Evolutionary conservation across 345 rosid species (phyloP).

Genomic region (Populus alba): DNA sequence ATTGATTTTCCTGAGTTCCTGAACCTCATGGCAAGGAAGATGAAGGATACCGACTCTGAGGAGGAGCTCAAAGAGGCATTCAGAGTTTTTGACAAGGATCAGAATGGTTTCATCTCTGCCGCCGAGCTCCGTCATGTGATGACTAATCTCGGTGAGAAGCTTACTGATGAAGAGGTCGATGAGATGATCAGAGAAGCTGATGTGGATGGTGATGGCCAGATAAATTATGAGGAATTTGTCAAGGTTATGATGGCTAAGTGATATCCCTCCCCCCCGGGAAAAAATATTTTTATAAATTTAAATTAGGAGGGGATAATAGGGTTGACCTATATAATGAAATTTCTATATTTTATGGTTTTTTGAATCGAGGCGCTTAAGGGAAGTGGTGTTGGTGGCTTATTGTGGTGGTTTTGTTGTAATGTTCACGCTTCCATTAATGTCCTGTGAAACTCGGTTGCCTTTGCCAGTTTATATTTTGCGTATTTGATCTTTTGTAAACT

Average conservation of each 20-base stretch:
- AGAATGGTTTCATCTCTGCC: conserved; percentile 50
- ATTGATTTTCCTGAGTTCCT: conserved; percentile 57
- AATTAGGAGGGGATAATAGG: background rate
- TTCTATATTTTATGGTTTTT: background rate
- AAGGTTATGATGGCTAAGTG: conserved; percentile 66
- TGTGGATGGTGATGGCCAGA: conserved; percentile 62
- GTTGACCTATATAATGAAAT: background rate
- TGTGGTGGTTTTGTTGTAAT: background rate
- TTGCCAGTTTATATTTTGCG: background rate
- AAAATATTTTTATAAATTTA: background rate
- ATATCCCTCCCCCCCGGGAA: background rate
- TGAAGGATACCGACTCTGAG: conserved; percentile 62
- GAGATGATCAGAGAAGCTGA: conserved; percentile 60
- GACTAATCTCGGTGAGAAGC: conserved; percentile 59
- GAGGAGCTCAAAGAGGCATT: conserved; percentile 63
- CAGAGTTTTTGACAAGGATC: conserved; percentile 54
- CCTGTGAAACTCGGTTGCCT: background rate
- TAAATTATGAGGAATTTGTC: conserved; percentile 55
- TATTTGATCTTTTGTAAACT: background rate
- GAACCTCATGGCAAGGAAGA: conserved; percentile 58
- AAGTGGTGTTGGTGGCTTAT: background rate
- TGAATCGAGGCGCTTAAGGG: background rate
- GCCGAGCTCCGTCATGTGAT: conserved; percentile 58
- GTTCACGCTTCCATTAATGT: background rate
- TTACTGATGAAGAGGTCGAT: conserved; percentile 53